A percentile compares a stretch with the other conserved stretches of the same genome.
phyloP scores from a whole-genome alignment of 805 yeast species.

The Kodamaea sagamina region DNA sequence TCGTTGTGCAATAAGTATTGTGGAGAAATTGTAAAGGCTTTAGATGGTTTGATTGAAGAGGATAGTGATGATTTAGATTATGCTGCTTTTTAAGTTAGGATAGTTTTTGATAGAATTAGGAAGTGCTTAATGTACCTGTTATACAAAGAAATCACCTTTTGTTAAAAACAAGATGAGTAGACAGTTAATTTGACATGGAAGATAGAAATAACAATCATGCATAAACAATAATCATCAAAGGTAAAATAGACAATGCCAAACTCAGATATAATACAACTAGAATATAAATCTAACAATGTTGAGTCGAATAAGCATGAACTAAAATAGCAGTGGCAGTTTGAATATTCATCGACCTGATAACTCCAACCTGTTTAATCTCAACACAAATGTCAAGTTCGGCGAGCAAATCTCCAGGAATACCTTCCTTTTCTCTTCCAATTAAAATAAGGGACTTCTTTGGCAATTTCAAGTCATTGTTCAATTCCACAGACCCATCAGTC shows the following conservation, averaged over 20 bases:
- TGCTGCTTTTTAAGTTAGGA: slow-evolving; percentile 14
- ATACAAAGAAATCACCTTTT: too few species aligned
- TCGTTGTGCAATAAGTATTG: slow-evolving; percentile 62
- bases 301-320: slow-evolving; percentile 83
- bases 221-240: too few species aligned
- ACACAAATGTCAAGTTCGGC: slow-evolving; percentile 84
- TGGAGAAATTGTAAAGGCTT: slow-evolving; percentile 58
- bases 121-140: too few species aligned
- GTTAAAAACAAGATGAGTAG: too few species aligned
- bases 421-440: slow-evolving; percentile 86
- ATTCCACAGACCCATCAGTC: slow-evolving; percentile 81
- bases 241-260: too few species aligned
- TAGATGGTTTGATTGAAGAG: slow-evolving; percentile 48
- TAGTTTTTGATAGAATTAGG: not conserved
- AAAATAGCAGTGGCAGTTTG: slow-evolving; percentile 96
- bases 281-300: slow-evolving; percentile 65
- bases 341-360: slow-evolving; percentile 91
- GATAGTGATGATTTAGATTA: slow-evolving; percentile 35
- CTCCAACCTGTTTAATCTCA: slow-evolving; percentile 90
- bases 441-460: slow-evolving; percentile 78
- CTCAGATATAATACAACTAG: too few species aligned
- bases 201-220: too few species aligned
- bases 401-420: slow-evolving; percentile 82
- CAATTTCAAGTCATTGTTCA: slow-evolving; percentile 64
- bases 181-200: too few species aligned